Base-by-base conservation (phyloP, 352 stramenopile genomes). In the Phytopythium cucurbitacearum region DNA sequence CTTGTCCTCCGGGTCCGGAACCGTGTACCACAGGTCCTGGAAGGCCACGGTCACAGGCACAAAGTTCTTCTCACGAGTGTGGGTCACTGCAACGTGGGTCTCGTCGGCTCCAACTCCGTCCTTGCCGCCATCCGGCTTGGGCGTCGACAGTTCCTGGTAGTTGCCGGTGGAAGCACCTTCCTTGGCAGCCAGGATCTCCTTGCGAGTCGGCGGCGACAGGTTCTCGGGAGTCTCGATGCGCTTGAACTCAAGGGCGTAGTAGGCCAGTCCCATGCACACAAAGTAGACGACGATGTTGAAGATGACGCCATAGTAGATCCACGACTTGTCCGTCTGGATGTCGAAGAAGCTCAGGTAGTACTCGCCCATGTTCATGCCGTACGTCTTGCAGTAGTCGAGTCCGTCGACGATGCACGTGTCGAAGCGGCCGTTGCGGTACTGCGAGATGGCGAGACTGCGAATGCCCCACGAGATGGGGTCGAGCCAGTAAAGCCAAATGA, bases 401-500 rank as follows among this genome's bases (percentile, higher is more conserved):
- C 60, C 56, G 11, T 56, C 45, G 7, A 67, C 57, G 2, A 68
- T 36, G 49, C 62, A 74, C 16, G 49, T 41, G 33, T 73, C 47
- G 40, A 72, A 71, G n/a, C 52, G 32, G 3, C 51, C 48, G 40
- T 73, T 59, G 28, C 57, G 56, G 51, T 73, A 76, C 50, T 76
- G 60, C 28, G 47, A 69, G 35, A 76, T 53, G 9, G 64, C 64
- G 9, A 80, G 39, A 40, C 53, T 62, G 21, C 73, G 70, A 16
- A 75, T 57, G 9, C 55, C 50, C 75, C 75, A 86, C 4, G 62
- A 48, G 28, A 85, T 68, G 1, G 76, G 76, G 40, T 84, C 67
- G 10, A 86, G 43, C 60, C 65, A 85, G 57, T 82, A 86, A 13
- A 83, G 40, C 76, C 76, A 87, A 11, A 75, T 65, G 43, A 69